Conservation (phyloP, 768 basidiomycete genomes). For the Boletus reticuloceps region DNA sequence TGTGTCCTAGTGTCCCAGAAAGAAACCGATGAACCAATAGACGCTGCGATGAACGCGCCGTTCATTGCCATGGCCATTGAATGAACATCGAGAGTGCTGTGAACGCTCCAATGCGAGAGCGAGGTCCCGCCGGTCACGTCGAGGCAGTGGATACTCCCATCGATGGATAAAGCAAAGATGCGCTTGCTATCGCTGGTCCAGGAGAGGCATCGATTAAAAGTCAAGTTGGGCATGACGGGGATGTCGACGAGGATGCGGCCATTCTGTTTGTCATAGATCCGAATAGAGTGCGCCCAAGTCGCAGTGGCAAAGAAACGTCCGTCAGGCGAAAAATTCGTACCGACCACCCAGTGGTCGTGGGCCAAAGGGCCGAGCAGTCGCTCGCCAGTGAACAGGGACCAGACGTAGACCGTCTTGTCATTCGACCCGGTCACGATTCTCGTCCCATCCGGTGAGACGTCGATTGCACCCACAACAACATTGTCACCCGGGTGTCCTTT, state of each 20-base stretch:
- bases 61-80: not conserved
- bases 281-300: no score
- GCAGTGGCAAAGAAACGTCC: not conserved
- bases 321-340: not conserved
- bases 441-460: constrained; percentile 1
- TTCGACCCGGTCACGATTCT: not conserved
- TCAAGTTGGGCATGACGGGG: no score
- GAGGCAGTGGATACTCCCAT: not conserved
- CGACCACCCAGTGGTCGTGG: not conserved
- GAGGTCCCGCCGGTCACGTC: not conserved
- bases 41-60: not conserved
- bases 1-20: not conserved
- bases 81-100: not conserved
- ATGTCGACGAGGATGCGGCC: no score
- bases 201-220: not conserved
- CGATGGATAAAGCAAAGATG: not conserved
- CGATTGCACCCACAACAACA: not conserved
- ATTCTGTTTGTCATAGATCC: no score
- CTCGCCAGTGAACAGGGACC: not conserved
- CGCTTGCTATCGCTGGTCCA: not conserved
- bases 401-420: not conserved
- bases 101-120: not conserved
- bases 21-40: not conserved
- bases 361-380: not conserved
- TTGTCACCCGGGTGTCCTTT: not conserved